Conservation (phyloP, 2,329 filamentous ascomycete species). For the Diplodia intermedia region DNA sequence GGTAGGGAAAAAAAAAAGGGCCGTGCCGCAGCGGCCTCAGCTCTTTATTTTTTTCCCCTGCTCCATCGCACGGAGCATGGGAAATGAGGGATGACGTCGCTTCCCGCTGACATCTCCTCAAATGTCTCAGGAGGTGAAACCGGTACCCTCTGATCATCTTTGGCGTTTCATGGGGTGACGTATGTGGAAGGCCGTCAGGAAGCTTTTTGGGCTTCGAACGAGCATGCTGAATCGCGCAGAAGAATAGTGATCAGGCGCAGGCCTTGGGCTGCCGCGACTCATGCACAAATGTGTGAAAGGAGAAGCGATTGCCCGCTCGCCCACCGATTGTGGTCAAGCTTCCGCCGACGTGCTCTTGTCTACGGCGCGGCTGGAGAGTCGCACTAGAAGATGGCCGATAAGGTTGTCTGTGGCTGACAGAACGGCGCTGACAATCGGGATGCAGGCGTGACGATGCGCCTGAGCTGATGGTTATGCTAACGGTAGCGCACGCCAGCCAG, state of each 20-base stretch:
- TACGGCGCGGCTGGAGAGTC: background rate
- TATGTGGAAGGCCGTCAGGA: slow-evolving; percentile 14
- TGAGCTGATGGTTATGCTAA: background rate
- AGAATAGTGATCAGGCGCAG: background rate
- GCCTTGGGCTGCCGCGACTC: background rate
- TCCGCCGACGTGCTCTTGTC: background rate
- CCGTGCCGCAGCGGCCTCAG: slow-evolving; percentile 24
- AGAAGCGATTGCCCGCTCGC: slow-evolving; percentile 4
- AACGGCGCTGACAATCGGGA: slow-evolving; percentile 3
- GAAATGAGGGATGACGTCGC: slow-evolving; percentile 29
- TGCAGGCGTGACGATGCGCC: background rate
- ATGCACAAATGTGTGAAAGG: background rate
- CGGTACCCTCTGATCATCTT: slow-evolving; percentile 14
- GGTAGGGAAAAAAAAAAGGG: slow-evolving; percentile 14
- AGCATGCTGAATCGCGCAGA: slow-evolving; percentile 12
- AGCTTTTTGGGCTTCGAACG: background rate
- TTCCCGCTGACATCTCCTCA: background rate
- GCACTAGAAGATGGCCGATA: slow-evolving; percentile 3
- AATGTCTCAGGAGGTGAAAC: slow-evolving; percentile 25
- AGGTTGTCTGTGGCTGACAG: slow-evolving; percentile 16
- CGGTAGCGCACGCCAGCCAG: background rate
- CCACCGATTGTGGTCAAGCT: background rate
- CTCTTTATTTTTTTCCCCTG: background rate
- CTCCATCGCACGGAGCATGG: slow-evolving; percentile 12
- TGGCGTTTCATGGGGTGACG: slow-evolving; percentile 18